Evolutionary conservation across 345 rosid species (phyloP), one percentile per base, ranked within the genome.

Genomic region (Rhodomyrtus tomentosa): DNA sequence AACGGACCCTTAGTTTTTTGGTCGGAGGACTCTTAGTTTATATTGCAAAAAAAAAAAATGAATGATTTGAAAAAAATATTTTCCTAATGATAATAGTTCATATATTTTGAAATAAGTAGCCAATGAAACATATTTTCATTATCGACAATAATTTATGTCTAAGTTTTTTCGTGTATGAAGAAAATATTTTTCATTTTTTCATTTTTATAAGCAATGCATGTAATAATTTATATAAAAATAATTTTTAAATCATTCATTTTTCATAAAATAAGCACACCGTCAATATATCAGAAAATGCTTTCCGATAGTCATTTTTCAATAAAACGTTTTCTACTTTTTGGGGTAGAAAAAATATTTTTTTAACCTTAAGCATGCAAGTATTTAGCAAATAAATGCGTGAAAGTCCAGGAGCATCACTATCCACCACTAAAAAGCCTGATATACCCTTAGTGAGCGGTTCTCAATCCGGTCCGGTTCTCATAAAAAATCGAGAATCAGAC

Each of bases 231-330:
- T 11, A 25, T 1, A 0, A 9, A 25, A 12, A 55, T 56, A 5
- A 12, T n/a, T 56, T n/a, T 2, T 3, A 56, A 12, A 56, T n/a
- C 7, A 25, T n/a, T 12, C 1, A n/a, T n/a, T 56, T 56, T 12
- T 1, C 7, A 0, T 56, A 0, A 11, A 56, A 56, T 4, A n/a
- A n/a, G 12, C 0, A 7, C 3, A 5, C 16, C 2, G 3, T 25
- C 59, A 2, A 11, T 14, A 25, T 11, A 4, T 10, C 11, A 14
- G 14, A 55, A 25, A 56, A 4, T 56, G 32, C 32, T 12, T 25
- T n/a, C 1, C 3, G 7, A 2, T 11, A 56, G 14, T n/a, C 16
- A n/a, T 56, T 56, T 2, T 56, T n/a, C 3, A 0, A 1, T 1
- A n/a, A n/a, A 5, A 56, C 2, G 16, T 56, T 5, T 10, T 12